phyloP scores from a whole-genome alignment of 495 filamentous ascomycete species.

The Aspergillus ostianus region DNA sequence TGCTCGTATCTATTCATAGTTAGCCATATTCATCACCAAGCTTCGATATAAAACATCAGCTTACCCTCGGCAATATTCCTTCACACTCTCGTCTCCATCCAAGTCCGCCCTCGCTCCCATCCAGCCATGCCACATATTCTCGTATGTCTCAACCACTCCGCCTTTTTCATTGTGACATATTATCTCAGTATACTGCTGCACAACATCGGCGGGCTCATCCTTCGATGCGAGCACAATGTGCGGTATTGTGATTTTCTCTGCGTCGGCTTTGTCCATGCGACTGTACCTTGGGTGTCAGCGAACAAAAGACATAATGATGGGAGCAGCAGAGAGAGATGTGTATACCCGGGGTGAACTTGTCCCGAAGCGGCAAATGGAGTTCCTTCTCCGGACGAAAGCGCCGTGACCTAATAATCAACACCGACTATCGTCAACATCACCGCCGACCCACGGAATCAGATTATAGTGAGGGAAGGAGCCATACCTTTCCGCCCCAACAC shows the following conservation, averaged over 20 bases:
- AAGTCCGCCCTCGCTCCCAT: conserved; percentile 61
- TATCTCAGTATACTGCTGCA: conserved; percentile 38
- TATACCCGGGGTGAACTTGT: conserved; percentile 50
- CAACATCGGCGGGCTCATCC: conserved; percentile 46
- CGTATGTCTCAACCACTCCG: conserved; percentile 50
- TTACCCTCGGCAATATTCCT: conserved; percentile 54
- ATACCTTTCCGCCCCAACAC: conserved; percentile 51
- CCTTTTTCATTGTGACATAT: conserved; percentile 36
- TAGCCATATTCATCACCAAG: background rate
- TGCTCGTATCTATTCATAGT: conserved; percentile 36
- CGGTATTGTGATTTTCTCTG: conserved; percentile 46
- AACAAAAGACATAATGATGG: background rate
- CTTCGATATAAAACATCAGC: conserved; percentile 11
- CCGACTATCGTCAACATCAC: background rate
- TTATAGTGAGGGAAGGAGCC: background rate
- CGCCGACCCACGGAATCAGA: background rate
- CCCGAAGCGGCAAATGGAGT: conserved; percentile 47
- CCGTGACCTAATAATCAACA: conserved; percentile 32
- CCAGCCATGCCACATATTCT: conserved; percentile 58
- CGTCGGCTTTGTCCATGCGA: conserved; percentile 41
- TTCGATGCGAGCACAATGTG: conserved; percentile 54
- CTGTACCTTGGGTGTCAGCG: conserved; percentile 20
- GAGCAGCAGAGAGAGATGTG: background rate
- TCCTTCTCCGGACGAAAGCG: conserved; percentile 35
- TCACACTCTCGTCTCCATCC: conserved; percentile 44